These are phyloP conservation scores for Cyclotella sp. DNA, from an alignment of 108 stramenopile species.

Conservation along the genomic window DNA sequence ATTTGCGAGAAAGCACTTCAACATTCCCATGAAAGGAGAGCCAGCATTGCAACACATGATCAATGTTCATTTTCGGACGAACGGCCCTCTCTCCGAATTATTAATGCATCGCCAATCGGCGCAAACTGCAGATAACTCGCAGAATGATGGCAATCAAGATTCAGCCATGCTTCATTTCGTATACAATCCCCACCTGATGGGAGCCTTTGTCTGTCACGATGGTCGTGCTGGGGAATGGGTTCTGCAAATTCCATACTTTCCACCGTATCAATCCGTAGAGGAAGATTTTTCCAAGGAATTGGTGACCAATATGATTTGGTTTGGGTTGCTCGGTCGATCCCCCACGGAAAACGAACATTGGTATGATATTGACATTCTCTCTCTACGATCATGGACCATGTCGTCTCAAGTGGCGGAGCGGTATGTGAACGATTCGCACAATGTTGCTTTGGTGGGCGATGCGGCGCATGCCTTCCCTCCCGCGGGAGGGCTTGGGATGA, in stretches of 20 bases:
- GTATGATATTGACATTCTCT: conserved; percentile 64
- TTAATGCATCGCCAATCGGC: conserved; percentile 22
- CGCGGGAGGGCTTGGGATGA: conserved; percentile 97
- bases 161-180: conserved; percentile 95
- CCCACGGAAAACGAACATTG: not conserved
- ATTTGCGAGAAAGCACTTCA: conserved; percentile 50
- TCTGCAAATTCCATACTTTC: conserved; percentile 94
- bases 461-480: conserved; percentile 97
- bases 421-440: conserved; percentile 51
- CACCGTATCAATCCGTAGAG: conserved; percentile 85
- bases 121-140: not conserved
- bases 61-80: conserved; percentile 86
- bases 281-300: conserved; percentile 57
- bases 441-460: conserved; percentile 83
- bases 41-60: conserved; percentile 76
- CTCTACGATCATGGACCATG: conserved; percentile 94
- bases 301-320: conserved; percentile 62
- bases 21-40: conserved; percentile 66
- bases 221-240: conserved; percentile 86
- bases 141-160: conserved; percentile 30
- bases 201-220: conserved; percentile 90
- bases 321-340: conserved; percentile 50
- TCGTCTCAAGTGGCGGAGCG: conserved; percentile 72
- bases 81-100: conserved; percentile 23
- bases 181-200: conserved; percentile 83